Percentiles rank a stretch among this genome's conserved stretches.
Conservation (phyloP, 1,284 basidiomycete genomes). For the Marasmius fiardii region DNA sequence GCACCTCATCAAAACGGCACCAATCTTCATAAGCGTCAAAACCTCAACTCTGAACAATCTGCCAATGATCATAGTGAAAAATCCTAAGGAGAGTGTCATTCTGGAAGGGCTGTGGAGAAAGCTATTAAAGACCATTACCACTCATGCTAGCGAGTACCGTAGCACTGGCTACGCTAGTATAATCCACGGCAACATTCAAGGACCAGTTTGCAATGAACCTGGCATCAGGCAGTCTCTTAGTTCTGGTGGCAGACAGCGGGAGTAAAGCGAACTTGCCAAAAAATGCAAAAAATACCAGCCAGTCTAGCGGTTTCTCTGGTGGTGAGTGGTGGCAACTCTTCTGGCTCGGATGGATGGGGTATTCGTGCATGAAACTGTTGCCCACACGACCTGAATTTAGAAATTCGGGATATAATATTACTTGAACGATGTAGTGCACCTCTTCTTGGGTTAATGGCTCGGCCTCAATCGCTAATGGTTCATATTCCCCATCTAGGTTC, state of each 20-base stretch:
- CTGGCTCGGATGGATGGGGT: constrained; percentile 9
- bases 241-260: neutral
- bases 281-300: constrained; percentile 74
- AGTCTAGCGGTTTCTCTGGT: constrained; percentile 71
- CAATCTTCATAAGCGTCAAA: constrained; percentile 72
- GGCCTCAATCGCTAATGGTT: constrained; percentile 31
- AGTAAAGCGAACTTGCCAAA: constrained; percentile 59
- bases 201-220: constrained; percentile 87
- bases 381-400: neutral
- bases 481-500: constrained; percentile 25
- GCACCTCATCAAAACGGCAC: constrained; percentile 82
- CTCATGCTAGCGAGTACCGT: constrained; percentile 89
- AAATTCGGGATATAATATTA: neutral
- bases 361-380: neutral
- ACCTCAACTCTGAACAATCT: constrained; percentile 82
- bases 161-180: constrained; percentile 88
- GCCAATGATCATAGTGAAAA: constrained; percentile 91
- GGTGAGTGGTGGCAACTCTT: constrained; percentile 51
- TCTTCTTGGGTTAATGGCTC: constrained; percentile 7
- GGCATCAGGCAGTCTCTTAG: too few relatives aligned
- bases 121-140: constrained; percentile 47
- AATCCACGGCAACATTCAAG: constrained; percentile 77
- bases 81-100: constrained; percentile 51
- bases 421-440: neutral
- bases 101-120: neutral